Conservation (phyloP, 257 asterid genomes). For the Salvia rosmarinus region DNA sequence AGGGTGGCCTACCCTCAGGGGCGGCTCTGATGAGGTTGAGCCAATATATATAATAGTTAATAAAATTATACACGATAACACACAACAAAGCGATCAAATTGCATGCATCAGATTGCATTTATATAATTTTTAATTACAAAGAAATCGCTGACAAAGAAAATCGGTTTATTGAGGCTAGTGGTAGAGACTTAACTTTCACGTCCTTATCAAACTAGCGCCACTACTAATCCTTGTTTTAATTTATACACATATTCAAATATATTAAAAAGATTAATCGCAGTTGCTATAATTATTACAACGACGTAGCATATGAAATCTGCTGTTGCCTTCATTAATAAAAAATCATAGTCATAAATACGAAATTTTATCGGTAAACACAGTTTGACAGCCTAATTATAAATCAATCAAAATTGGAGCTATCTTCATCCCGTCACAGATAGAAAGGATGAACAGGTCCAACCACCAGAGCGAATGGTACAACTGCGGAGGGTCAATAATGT, state of each 20-base stretch:
- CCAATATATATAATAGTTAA: not conserved
- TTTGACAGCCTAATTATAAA: conserved; percentile 2
- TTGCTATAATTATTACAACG: not conserved
- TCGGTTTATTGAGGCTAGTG: not conserved
- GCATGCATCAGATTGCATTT: not conserved
- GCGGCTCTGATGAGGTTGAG: not conserved
- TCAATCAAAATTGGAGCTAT: not conserved
- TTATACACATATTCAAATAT: not conserved
- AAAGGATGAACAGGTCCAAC: conserved; percentile 23
- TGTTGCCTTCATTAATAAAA: conserved; percentile 10
- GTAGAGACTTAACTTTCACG: conserved; percentile 1
- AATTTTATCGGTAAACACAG: not conserved
- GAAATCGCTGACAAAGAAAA: too few species aligned
- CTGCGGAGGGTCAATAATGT: not conserved
- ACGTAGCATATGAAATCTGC: not conserved
- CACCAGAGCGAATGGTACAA: conserved; percentile 29
- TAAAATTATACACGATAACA: not conserved
- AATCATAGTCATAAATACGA: not conserved
- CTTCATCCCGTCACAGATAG: not conserved
- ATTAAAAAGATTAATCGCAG: not conserved
- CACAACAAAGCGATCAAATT: not conserved
- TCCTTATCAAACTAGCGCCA: conserved; percentile 25
- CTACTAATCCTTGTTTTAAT: conserved; percentile 6
- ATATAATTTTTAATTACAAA: not conserved
- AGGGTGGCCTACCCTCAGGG: too few species aligned